phyloP scores from a whole-genome alignment of 1,139 yeast species.

The Eremothecium gossypii region DNA sequence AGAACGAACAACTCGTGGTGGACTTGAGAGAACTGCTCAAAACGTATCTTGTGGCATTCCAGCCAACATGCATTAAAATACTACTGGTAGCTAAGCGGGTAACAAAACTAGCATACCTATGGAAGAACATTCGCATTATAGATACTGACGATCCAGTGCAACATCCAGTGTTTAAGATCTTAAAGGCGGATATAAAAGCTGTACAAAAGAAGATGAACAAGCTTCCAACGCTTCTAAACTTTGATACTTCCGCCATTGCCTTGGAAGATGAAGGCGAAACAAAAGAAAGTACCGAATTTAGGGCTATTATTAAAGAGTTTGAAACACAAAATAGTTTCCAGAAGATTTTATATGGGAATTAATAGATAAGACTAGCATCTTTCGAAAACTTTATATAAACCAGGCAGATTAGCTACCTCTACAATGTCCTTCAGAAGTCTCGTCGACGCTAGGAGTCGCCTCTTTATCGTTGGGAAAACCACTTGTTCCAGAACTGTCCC shows the following conservation, averaged over 20 bases:
- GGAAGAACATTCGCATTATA: slow-evolving; percentile 19
- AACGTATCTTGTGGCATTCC: not conserved
- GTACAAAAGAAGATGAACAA: slow-evolving; percentile 13
- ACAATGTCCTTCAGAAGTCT: slow-evolving; percentile 46
- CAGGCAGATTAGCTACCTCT: slow-evolving; percentile 88
- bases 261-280: slow-evolving; percentile 8
- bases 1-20: slow-evolving; percentile 15
- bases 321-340: slow-evolving; percentile 16
- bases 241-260: slow-evolving; percentile 8
- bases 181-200: slow-evolving; percentile 23
- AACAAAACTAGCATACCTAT: slow-evolving; percentile 15
- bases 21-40: slow-evolving; percentile 20
- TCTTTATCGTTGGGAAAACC: slow-evolving; percentile 59
- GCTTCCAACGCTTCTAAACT: slow-evolving; percentile 16
- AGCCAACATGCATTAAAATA: slow-evolving; percentile 31
- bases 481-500: slow-evolving; percentile 42
- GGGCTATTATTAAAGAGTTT: slow-evolving; percentile 17
- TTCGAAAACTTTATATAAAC: slow-evolving; percentile 84
- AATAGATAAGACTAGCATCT: slow-evolving; percentile 45
- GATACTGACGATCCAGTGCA: slow-evolving; percentile 14
- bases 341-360: slow-evolving; percentile 6
- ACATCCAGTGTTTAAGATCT: slow-evolving; percentile 25
- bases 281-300: slow-evolving; percentile 12
- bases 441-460: slow-evolving; percentile 57
- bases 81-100: slow-evolving; percentile 28